Base-by-base conservation (phyloP, 1,139 yeast genomes). In the Pneumocystis wakefieldiae region DNA sequence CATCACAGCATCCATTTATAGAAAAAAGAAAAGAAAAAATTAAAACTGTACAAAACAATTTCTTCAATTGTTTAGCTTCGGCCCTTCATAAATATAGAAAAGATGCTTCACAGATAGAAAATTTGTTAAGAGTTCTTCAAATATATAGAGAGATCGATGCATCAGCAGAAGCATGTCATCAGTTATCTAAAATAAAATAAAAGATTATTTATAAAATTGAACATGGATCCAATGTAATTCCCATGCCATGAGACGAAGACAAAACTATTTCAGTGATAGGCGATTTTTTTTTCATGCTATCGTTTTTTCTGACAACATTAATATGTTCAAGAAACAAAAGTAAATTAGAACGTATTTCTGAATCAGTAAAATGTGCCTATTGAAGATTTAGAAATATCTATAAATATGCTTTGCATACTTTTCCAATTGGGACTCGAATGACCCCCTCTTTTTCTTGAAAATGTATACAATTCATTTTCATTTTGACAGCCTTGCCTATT, bases 371-470 rank as follows among this genome's bases (percentile, higher is more conserved):
- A 57, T 8, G 29, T 24, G 29, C 29, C 59, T 57, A 37, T 29
- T 57, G 8, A 29, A 4, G 7, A 24, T 12, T 48, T 24, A 48
- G 14, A 12, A 48, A 12, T 29, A 10, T 37, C 3, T 57, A 12
- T 36, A 28, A 15, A 37, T 24, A 29, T 37, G 29, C 12, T 12
- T 19, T 8, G 24, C 28, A 24, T 19, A 57, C 59, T 17, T 19
- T 19, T 57, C 14, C 59, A 17, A 57, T 17, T 19, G 38, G 41
- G 8, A 57, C n/a, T 12, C 28, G 41, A 80, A 65, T 62, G 19
- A 35, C 36, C 2, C 66, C 67, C 67, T 77, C 81, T 73, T 80
- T 79, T 74, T 94, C 86, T 79, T 87, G 84, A 79, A 90, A 78
- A 71, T 86, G 83, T 69, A 83, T 79, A 38, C 86, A 81, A 57